Percentiles rank a stretch among this genome's conserved stretches.
Evolutionary conservation across 352 stramenopile genomes (phyloP).

Genomic region (Globisporangium cederbergense): DNA sequence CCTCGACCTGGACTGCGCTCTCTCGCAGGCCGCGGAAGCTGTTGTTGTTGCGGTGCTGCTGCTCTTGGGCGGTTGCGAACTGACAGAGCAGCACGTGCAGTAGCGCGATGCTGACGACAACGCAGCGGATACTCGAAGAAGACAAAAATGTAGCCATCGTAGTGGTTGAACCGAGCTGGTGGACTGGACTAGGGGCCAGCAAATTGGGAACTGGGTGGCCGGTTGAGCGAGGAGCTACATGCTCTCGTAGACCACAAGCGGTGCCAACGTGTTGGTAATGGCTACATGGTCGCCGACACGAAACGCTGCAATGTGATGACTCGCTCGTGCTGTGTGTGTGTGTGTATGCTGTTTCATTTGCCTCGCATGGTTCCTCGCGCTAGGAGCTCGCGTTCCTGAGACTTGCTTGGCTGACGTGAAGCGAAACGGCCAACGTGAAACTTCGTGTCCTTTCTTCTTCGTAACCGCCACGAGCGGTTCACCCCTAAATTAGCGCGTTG

Average conservation of each 20-base stretch:
- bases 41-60: background rate
- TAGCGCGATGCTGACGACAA: background rate
- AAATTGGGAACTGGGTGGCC: background rate
- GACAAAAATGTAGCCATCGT: background rate
- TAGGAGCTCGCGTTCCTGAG: background rate
- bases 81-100: background rate
- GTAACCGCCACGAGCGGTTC: slow-evolving; percentile 2
- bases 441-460: background rate
- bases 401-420: no score
- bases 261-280: background rate
- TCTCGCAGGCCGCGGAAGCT: background rate
- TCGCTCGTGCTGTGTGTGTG: background rate
- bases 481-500: background rate
- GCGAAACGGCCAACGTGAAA: background rate
- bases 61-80: background rate
- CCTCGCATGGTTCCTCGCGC: background rate
- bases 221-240: background rate
- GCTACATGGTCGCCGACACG: background rate
- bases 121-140: background rate
- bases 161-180: background rate
- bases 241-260: background rate
- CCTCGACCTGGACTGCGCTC: background rate
- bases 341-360: background rate
- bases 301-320: background rate
- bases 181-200: background rate